These are phyloP conservation scores for Tetrahymena elliotti DNA, from an alignment of 73 alveolate species.

Conservation along the genomic window DNA sequence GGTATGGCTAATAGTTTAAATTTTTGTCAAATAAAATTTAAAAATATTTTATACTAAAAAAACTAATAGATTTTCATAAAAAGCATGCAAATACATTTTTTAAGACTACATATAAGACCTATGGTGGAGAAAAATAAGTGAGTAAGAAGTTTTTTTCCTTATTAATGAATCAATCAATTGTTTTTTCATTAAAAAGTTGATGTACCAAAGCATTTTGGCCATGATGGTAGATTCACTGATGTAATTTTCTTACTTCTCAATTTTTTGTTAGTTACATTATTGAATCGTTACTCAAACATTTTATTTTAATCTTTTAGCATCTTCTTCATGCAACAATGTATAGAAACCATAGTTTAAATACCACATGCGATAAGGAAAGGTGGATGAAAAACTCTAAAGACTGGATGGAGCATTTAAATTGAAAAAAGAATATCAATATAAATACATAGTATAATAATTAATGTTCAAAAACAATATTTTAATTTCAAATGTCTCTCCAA, in stretches of 20 bases:
- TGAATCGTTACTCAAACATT: background rate
- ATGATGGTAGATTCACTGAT: constrained; percentile 44
- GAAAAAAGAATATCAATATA: background rate
- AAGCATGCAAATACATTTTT: constrained; percentile 27
- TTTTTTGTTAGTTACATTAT: background rate
- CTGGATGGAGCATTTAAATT: constrained; percentile 77
- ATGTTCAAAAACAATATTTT: background rate
- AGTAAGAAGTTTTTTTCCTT: background rate
- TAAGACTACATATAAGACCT: constrained; percentile 20
- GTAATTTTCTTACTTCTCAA: background rate
- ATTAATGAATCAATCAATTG: background rate
- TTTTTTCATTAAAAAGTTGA: background rate
- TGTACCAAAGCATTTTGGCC: constrained; percentile 16
- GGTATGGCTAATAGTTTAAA: background rate
- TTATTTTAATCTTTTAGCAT: constrained; percentile 20
- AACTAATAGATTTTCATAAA: constrained; percentile 14
- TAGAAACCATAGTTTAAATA: constrained; percentile 78
- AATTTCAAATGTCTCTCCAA: background rate
- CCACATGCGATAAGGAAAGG: constrained; percentile 78
- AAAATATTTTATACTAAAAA: background rate
- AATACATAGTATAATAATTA: background rate
- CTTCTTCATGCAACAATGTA: constrained; percentile 78
- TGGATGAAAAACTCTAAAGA: constrained; percentile 83
- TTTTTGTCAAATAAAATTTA: background rate
- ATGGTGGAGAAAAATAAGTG: constrained; percentile 6